phyloP scores from a whole-genome alignment of 1,284 basidiomycete species.

The Rhizoctonia solani region DNA sequence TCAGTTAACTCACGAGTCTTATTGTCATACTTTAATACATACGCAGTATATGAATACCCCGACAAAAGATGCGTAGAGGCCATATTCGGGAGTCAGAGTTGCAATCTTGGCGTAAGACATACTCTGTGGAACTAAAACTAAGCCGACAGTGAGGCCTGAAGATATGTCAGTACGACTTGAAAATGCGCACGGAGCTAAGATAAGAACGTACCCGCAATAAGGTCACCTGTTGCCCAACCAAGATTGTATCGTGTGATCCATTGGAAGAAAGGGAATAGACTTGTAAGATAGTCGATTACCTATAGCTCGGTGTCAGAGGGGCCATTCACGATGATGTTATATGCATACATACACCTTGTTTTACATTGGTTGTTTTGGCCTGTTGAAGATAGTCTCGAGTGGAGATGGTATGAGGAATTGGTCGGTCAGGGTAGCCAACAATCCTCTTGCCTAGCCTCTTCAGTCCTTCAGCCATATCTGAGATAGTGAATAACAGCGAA shows the following conservation, averaged over 20 bases:
- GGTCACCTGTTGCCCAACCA: conserved; percentile 74
- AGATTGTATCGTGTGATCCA: conserved; percentile 87
- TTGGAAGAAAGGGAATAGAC: conserved; percentile 79
- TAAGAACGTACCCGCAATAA: conserved; percentile 63
- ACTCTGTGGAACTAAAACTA: conserved; percentile 87
- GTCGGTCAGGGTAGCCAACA: conserved; percentile 63
- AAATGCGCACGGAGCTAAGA: neutral
- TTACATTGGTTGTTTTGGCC: conserved; percentile 49
- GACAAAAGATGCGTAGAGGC: conserved; percentile 94
- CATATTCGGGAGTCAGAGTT: conserved; percentile 82
- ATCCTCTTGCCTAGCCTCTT: conserved; percentile 52
- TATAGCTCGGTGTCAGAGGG: conserved; percentile 43
- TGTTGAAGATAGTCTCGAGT: conserved; percentile 57
- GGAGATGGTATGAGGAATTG: conserved; percentile 58
- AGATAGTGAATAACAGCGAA: neutral
- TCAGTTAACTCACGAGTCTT: conserved; percentile 6
- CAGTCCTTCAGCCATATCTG: conserved; percentile 34
- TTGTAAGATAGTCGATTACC: conserved; percentile 63
- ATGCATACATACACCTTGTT: conserved; percentile 57
- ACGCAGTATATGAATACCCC: conserved; percentile 83
- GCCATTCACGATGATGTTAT: conserved; percentile 39
- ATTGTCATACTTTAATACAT: conserved; percentile 43
- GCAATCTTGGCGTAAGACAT: conserved; percentile 75
- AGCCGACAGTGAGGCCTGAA: conserved; percentile 79
- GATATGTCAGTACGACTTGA: neutral